Evolutionary conservation across 2,329 filamentous ascomycete species (phyloP).

Genomic region (Aspergillus arachidicola): DNA sequence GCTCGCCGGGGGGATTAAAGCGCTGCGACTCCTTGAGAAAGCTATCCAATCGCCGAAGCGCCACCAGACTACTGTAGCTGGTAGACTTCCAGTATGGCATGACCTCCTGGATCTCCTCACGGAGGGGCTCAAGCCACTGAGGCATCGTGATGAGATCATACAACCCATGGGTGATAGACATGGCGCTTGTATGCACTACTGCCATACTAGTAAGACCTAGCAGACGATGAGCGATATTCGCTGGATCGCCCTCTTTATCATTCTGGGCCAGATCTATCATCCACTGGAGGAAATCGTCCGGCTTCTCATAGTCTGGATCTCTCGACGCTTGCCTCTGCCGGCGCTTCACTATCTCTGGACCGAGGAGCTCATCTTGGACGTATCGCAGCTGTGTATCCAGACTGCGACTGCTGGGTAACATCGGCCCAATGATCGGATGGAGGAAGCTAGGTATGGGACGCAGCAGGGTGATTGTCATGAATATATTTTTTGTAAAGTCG

Average conservation of each 20-base stretch:
- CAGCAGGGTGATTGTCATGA: background rate
- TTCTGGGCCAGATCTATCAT: background rate
- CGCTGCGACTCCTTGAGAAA: background rate
- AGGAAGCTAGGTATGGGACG: background rate
- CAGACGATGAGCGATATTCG: background rate
- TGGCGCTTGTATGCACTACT: background rate
- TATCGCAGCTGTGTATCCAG: background rate
- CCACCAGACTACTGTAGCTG: no score
- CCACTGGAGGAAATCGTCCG: background rate
- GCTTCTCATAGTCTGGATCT: background rate
- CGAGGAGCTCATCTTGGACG: background rate
- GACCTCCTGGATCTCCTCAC: background rate
- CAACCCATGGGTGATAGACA: background rate
- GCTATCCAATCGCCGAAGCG: background rate
- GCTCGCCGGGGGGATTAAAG: background rate
- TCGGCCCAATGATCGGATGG: background rate
- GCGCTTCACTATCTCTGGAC: background rate
- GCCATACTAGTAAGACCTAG: background rate
- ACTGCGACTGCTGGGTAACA: background rate
- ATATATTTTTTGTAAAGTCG: background rate
- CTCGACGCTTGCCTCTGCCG: background rate
- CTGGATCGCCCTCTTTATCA: background rate
- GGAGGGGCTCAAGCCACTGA: background rate
- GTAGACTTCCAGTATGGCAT: background rate
- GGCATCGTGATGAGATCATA: background rate